Evolutionary conservation across 2,329 filamentous ascomycete genomes (phyloP).

Genomic region (Hypoxylon sp.): DNA sequence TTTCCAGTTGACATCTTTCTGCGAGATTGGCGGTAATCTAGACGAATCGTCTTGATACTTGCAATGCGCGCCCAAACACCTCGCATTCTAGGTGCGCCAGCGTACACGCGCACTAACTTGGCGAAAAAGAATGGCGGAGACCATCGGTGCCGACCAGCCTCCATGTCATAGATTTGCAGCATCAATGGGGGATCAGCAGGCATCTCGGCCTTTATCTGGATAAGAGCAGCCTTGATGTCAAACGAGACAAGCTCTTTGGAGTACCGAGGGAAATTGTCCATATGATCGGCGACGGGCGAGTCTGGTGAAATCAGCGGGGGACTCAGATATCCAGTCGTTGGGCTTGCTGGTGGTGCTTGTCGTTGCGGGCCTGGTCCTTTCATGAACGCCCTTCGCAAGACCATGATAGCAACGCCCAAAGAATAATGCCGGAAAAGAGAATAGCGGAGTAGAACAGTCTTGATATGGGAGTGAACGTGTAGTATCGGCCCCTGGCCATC

Average conservation of each 20-base stretch:
- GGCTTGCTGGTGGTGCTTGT: constrained; percentile 46
- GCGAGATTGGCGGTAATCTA: constrained; percentile 83
- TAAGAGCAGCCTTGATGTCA: constrained; percentile 82
- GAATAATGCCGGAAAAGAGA: constrained; percentile 95
- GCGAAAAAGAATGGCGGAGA: constrained; percentile 83
- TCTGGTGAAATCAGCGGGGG: constrained; percentile 55
- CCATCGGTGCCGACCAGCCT: constrained; percentile 88
- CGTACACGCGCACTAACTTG: constrained; percentile 85
- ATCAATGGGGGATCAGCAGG: constrained; percentile 91
- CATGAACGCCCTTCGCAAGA: constrained; percentile 78
- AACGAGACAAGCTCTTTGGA: constrained; percentile 78
- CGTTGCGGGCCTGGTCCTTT: constrained; percentile 57
- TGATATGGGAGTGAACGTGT: constrained; percentile 84
- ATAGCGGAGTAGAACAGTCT: constrained; percentile 85
- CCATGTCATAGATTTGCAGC: constrained; percentile 86
- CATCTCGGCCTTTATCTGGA: constrained; percentile 91
- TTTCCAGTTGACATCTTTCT: constrained; percentile 72
- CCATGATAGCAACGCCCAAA: constrained; percentile 82
- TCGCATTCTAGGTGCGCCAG: constrained; percentile 85
- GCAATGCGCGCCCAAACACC: constrained; percentile 88
- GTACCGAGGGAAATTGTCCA: constrained; percentile 52
- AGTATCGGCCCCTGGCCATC: constrained; percentile 90
- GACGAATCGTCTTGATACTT: constrained; percentile 82
- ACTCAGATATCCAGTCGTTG: constrained; percentile 53
- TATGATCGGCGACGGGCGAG: constrained; percentile 48